Base-by-base conservation (phyloP, 768 basidiomycete genomes). In the Mycena vulgaris region DNA sequence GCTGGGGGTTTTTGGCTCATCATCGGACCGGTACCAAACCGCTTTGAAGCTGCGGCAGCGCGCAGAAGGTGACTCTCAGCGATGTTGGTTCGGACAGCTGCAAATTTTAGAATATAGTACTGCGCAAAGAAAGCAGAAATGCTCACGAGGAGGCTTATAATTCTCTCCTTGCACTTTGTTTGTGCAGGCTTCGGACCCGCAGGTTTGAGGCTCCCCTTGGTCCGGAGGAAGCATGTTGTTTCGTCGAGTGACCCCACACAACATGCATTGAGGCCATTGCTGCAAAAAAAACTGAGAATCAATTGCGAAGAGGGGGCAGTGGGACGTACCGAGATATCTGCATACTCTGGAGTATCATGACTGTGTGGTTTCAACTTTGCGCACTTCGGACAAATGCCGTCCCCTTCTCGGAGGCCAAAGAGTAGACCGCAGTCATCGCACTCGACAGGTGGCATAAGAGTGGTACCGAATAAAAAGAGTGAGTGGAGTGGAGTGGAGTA, bases 201-300 rank as follows among this genome's bases (percentile, higher is more conserved):
- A 64, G 37, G 51, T 64, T 27, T 64, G 63, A 13, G 13, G 49
- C 11, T 51, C 35, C 19, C 30, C 21, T 9, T 64, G 35, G 39
- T 25, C 23, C 25, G 63, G 27, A 16, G 23, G 19, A 33, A 51
- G 63, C 39, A 64, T 45, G 37, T 64, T 51, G 25, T 51, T 51
- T 3, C 48, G 63, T 16, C 63, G 31, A 14, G 63, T 64, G 33
- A 64, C 51, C 8, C 63, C 63, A 28, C 63, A 64, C 39, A 64
- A 16, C 3, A 33, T 19, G 25, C 63, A 64, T 35, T 64, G 63
- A 5, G 30, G 63, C 51, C 51, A 53, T 52, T 64, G 52, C 63
- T 64, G 30, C 4, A 5, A n/a, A 56, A 53, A 53, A 45, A 53
- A 42, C 19, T 16, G 7, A 28, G 23, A n/a, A 9, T 17, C 19